A percentile compares a stretch with the other conserved stretches of the same genome.
Evolutionary conservation across 345 rosid genomes (phyloP).

Genomic region (Eucalyptus regnans): DNA sequence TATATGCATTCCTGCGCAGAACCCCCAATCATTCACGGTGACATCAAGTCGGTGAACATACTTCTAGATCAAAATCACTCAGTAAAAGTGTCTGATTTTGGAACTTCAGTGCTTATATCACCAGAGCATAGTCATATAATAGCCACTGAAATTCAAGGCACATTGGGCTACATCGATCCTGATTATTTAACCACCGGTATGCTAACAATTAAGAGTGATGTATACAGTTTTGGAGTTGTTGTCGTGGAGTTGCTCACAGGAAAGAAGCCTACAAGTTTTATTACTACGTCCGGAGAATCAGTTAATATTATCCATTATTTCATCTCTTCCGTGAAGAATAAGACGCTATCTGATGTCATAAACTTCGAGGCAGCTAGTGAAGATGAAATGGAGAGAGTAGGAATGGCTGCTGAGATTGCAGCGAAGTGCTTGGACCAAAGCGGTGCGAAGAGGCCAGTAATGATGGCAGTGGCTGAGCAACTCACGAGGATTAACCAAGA

Average conservation of each 20-base stretch:
- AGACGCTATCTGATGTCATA: no score
- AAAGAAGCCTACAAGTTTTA: not conserved
- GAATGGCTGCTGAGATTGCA: not conserved
- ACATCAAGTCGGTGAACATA: not conserved
- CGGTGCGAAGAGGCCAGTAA: not conserved
- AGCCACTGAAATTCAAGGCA: not conserved
- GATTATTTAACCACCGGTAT: not conserved
- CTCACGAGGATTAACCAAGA: not conserved
- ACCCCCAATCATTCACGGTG: not conserved
- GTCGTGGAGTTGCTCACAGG: not conserved
- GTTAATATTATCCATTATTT: not conserved
- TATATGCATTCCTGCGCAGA: not conserved
- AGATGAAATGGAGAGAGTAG: not conserved
- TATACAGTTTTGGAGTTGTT: not conserved
- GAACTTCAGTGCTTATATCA: not conserved
- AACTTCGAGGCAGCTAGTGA: fast-evolving
- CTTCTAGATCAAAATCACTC: not conserved
- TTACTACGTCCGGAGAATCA: not conserved
- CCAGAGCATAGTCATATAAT: not conserved
- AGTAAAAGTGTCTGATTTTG: not conserved
- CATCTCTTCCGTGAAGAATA: not conserved
- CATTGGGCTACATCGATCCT: not conserved
- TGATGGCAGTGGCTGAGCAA: not conserved
- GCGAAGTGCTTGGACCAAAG: not conserved
- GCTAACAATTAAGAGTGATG: not conserved